Base-by-base conservation (phyloP, 2,329 filamentous ascomycete genomes). In the Cytospora paraplurivora region DNA sequence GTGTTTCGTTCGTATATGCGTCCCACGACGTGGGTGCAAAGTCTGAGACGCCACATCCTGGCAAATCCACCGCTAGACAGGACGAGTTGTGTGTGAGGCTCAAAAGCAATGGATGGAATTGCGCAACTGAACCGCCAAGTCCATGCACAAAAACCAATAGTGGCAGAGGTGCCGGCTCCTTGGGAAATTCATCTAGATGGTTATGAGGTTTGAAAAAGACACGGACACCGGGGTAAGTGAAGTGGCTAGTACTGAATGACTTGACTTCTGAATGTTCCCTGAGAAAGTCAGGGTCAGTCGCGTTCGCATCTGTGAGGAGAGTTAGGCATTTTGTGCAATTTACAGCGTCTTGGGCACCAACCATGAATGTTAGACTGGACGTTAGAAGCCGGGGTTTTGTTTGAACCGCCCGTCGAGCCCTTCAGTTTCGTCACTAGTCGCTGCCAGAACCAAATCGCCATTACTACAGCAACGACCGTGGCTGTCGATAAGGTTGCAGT, bases 91-190 rank as follows among this genome's bases (percentile, higher is more conserved):
- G 92, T 57, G 90, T 85, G 55, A 99, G 81, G 74, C 91, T 95
- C 21, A 87, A 89, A 17, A 98, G 78, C 6, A 98, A 78, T 35
- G 90, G 86, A 62, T 91, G 85, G 72, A 97, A 98, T 72, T 98
- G 95, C 12, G 92, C 89, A 32, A 93, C 84, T 0, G 92, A 96
- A 56, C 95, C 95, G n/a, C 94, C 95, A 11, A 98, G 82, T 1
- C 95, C 95, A 72, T 98, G 95, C 63, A 98, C 82, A 72, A 96
- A 97, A 51, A 98, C 93, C 4, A 98, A 79, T 11, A 99, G 78
- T 1, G 95, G 95, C 12, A 97, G 77, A 0, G 91, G 88, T 0
- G 85, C 82, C 1, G 92, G 91, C 66, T 87, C 82, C 50, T 81
- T 83, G 3, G 92, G 92, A 4, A 98, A 82, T 74, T 95, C 91